Evolutionary conservation across 139 green algal species (phyloP).

Genomic region (Tetraselmis striata): DNA sequence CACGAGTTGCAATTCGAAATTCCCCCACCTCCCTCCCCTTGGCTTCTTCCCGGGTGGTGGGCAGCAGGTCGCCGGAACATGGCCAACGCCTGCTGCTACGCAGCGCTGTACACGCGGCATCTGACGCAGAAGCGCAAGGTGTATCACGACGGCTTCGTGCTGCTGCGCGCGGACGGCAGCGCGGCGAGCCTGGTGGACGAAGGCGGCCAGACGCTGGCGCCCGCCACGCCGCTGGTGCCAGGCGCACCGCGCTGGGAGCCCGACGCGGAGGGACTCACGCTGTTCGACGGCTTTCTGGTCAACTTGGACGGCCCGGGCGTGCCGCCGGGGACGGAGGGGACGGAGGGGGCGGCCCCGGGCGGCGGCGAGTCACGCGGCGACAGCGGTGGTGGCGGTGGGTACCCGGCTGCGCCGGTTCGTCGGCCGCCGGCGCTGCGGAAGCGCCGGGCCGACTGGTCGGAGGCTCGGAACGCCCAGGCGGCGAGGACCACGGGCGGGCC

Average conservation of each 20-base stretch:
- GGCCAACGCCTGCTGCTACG: not conserved
- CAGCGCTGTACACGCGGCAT: slow-evolving; percentile 19
- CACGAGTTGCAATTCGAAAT: no score
- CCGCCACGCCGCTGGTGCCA: not conserved
- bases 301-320: slow-evolving; percentile 5
- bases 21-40: no score
- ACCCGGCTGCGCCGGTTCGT: no score
- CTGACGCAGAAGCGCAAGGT: slow-evolving; percentile 16
- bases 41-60: no score
- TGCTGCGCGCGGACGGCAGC: not conserved
- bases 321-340: not conserved
- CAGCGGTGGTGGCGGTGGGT: no score
- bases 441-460: no score
- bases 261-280: slow-evolving; percentile 3
- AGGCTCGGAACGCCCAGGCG: no score
- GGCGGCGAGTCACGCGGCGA: no score
- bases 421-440: no score
- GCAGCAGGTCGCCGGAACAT: no score
- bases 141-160: slow-evolving; percentile 20
- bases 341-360: no score
- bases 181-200: slow-evolving; percentile 11
- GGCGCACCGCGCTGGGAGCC: not conserved
- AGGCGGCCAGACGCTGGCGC: not conserved
- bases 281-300: slow-evolving; percentile 13
- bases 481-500: no score